Evolutionary conservation across 805 yeast species (phyloP).

Genomic region (Ogataea dorogensis): DNA sequence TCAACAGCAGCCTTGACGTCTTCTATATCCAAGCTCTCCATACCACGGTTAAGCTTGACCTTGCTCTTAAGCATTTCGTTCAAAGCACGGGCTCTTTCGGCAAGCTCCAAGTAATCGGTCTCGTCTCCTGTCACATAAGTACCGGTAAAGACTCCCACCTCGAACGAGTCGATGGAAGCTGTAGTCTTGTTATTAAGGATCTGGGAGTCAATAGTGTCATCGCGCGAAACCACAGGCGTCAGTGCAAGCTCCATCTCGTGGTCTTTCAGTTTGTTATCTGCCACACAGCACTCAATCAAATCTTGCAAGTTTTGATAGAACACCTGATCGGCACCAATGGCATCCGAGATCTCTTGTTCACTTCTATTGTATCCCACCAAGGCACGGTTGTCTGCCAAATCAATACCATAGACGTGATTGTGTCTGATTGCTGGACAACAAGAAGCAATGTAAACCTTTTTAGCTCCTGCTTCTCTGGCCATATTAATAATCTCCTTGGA

Average conservation of each 20-base stretch:
- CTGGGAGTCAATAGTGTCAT: constrained; percentile 30
- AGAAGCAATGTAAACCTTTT: constrained; percentile 90
- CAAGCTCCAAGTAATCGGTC: constrained; percentile 72
- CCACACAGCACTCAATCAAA: constrained; percentile 71
- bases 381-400: constrained; percentile 92
- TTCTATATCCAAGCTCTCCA: constrained; percentile 39
- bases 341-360: constrained; percentile 71
- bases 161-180: constrained; percentile 60
- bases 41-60: constrained; percentile 37
- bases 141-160: constrained; percentile 97
- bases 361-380: constrained; percentile 81
- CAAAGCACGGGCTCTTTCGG: constrained; percentile 79
- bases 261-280: constrained; percentile 31
- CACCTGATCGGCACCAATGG: constrained; percentile 87
- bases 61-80: constrained; percentile 55
- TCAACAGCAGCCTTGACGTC: constrained; percentile 80
- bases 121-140: constrained; percentile 92
- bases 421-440: constrained; percentile 97
- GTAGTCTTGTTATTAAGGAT: constrained; percentile 19
- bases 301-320: constrained; percentile 86
- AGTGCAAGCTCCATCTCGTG: constrained; percentile 35
- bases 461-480: constrained; percentile 99
- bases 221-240: constrained; percentile 36
- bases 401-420: constrained; percentile 97
- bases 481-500: constrained; percentile 92